Evolutionary conservation across 768 basidiomycete genomes (phyloP), one percentile per base, ranked within the genome.

Genomic region (Boletus sensibilis): DNA sequence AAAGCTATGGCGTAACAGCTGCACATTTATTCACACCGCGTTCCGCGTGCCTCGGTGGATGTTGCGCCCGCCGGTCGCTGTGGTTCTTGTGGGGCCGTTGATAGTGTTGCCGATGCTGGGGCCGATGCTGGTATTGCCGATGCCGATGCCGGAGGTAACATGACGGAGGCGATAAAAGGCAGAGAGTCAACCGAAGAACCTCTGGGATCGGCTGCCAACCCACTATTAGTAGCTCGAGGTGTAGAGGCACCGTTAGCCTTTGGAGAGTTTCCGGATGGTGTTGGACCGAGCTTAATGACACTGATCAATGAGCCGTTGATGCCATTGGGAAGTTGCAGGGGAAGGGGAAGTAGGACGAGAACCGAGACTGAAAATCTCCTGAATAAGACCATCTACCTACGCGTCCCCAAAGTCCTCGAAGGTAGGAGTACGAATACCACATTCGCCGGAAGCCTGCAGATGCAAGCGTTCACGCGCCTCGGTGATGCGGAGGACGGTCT

Each of bases 401-500:
- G 12, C 34, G 3, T 72, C 72, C 46, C 73, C 70, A 21, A 72
- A 72, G 55, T 72, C 70, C 14, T 72, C 63, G 8, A 66, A 72
- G 1, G 72, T 68, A 18, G 70, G 70, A 7, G 57, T 57, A 10
- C 70, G 72, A 23, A 73, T 52, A 5, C 70, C 70, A 21, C 58
- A 70, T 37, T 72, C 70, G 3, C n/a, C n/a, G n/a, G 72, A 70
- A 11, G 68, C 64, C 16, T 59, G 61, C 39, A 62, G 54, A 38
- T 80, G 74, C 4, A 81, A 65, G 12, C 72, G 64, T 55, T 79
- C 79, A 20, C 77, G 72, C 2, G 76, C 75, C 27, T 67, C 68
- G 29, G 74, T 55, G 34, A 79, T 56, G 13, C 71, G 73, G 14
- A 74, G 54, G 4, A 74, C 65, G 0, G 74, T 75, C 55, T 74